phyloP scores from a whole-genome alignment of 148 eudicot genomes.

The Chenopodium formosanum region DNA sequence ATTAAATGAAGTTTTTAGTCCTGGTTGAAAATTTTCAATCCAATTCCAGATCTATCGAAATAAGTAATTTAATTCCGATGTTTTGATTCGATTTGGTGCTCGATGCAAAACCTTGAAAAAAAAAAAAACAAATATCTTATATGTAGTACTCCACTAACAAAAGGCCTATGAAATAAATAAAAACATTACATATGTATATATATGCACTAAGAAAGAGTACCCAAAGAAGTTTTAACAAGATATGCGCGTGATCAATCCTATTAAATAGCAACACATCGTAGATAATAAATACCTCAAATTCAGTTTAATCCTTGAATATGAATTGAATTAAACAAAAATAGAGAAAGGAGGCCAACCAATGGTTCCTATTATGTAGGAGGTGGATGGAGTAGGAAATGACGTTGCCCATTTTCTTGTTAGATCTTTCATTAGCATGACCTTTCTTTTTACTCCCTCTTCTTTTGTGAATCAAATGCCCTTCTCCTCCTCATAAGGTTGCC shows the following conservation, averaged over 20 bases:
- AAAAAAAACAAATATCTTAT: too few relatives aligned
- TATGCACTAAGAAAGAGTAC: too few relatives aligned
- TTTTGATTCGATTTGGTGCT: too few relatives aligned
- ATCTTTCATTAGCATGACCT: constrained; percentile 33
- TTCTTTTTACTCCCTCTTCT: constrained; percentile 31
- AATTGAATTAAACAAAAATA: background rate
- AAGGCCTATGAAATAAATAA: too few relatives aligned
- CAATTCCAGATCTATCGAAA: too few relatives aligned
- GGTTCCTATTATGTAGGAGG: constrained; percentile 42
- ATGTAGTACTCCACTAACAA: too few relatives aligned
- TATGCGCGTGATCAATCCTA: background rate
- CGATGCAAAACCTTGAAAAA: too few relatives aligned
- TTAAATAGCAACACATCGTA: background rate
- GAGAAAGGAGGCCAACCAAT: constrained; percentile 27
- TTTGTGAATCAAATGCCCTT: constrained; percentile 41
- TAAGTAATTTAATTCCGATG: too few relatives aligned
- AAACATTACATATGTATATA: too few relatives aligned
- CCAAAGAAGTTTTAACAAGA: too few relatives aligned
- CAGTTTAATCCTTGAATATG: background rate
- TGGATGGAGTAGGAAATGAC: constrained; percentile 36
- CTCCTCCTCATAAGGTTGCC: constrained; percentile 26
- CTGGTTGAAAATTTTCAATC: too few relatives aligned
- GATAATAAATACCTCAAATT: constrained; percentile 1
- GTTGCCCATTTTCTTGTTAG: constrained; percentile 24
- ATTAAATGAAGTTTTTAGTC: too few relatives aligned